Conservation (phyloP, 192 early-diverging fungal genomes). For the Kappamyces sp. region DNA sequence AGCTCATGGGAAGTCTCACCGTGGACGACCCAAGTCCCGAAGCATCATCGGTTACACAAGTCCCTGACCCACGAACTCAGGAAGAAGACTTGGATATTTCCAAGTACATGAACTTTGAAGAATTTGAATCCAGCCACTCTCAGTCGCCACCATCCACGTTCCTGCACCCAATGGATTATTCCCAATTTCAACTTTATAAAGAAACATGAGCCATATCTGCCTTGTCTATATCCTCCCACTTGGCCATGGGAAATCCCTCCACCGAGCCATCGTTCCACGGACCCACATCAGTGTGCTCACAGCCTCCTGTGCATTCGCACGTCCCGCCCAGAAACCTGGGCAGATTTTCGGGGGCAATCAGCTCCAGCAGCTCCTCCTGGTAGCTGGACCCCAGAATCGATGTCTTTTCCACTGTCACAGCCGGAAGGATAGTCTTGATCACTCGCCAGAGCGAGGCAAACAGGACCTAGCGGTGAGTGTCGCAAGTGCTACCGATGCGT, state of each 20-base stretch:
- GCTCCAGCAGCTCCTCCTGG: slow-evolving; percentile 25
- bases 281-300: slow-evolving; percentile 22
- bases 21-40: too few species aligned
- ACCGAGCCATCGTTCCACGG: slow-evolving; percentile 38
- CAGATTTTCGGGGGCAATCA: slow-evolving; percentile 25
- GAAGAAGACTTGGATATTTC: too few species aligned
- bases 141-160: too few species aligned
- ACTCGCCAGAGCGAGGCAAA: slow-evolving; percentile 56
- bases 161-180: too few species aligned
- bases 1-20: too few species aligned
- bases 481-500: slow-evolving; percentile 52
- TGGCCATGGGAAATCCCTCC: slow-evolving; percentile 24
- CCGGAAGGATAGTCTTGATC: slow-evolving; percentile 42
- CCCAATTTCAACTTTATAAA: too few species aligned
- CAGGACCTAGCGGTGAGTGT: slow-evolving; percentile 30
- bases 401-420: slow-evolving; percentile 46
- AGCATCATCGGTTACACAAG: too few species aligned
- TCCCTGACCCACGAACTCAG: too few species aligned
- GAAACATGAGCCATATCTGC: background rate
- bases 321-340: slow-evolving; percentile 25
- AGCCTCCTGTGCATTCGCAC: slow-evolving; percentile 24
- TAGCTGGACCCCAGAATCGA: slow-evolving; percentile 35
- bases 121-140: too few species aligned
- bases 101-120: too few species aligned
- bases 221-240: slow-evolving; percentile 26